Evolutionary conservation across 352 stramenopile species (phyloP), one percentile per base, ranked within the genome.

Genomic region (Pythium dissotocum): DNA sequence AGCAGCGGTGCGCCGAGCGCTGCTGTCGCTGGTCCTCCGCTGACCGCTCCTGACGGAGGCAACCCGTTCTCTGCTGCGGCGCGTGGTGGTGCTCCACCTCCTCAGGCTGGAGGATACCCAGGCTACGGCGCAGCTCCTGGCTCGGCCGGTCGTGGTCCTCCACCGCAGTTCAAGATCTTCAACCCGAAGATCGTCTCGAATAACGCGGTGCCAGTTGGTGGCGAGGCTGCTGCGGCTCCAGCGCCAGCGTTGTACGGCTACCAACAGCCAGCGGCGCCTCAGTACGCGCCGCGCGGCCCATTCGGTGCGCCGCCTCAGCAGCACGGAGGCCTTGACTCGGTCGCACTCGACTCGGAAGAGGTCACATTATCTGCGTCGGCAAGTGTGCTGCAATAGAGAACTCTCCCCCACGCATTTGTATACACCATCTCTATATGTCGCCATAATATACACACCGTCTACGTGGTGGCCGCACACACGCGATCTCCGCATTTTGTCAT

Each of bases 101-200:
- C 60, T 24, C 14, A 58, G 35, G 52, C 62, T 1, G 77, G 78
- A 3, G 80, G 72, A 0, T 88, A 87, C 62, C 61, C 68, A 40
- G 75, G 70, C 49, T 76, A 77, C 36, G 68, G 75, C 16, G 67
- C 76, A 44, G 69, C 75, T 9, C 74, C 73, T 26, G 55, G 71
- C 57, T 64, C 61, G n/a, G 58, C 44, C 54, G 58, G 58, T 6
- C 57, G 63, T 54, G 46, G 21, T 10, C 75, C 72, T 0, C 75
- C 85, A 4, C 85, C 87, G 52, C 87, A 95, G 66, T 95, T 95
- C 69, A 95, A 94, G 77, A 95, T 95, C 67, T 95, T 95, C 52
- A 95, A 93, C 65, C 87, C 87, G 13, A 89, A 89, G 69, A 61
- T 89, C 21, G 78, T 79, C n/a, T 57, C 67, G 9, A 77, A 66